These are phyloP conservation scores for Skeletonema grethae DNA, from an alignment of 108 stramenopile species.

Conservation along the genomic window DNA sequence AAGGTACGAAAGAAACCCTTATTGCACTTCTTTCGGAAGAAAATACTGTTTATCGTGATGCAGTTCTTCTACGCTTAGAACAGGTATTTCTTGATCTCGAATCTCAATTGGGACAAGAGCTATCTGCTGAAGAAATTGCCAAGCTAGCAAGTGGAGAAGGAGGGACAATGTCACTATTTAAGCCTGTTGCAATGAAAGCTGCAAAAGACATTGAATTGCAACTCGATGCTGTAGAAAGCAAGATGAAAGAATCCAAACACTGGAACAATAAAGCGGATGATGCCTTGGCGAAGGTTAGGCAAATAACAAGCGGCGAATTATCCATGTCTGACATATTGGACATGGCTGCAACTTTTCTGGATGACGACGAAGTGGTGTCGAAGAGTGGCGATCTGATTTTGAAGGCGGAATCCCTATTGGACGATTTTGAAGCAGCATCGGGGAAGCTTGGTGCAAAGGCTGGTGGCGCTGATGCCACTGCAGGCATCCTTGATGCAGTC, in stretches of 20 bases:
- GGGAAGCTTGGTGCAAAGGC: constrained; percentile 50
- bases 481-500: constrained; percentile 63
- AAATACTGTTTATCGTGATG: constrained; percentile 68
- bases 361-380: constrained; percentile 81
- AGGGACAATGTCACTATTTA: constrained; percentile 79
- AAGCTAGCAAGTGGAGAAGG: constrained; percentile 77
- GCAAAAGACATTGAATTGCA: constrained; percentile 84
- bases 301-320: constrained; percentile 77
- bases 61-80: constrained; percentile 76
- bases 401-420: constrained; percentile 74
- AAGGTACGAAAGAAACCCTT: constrained; percentile 81
- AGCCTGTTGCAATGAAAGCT: constrained; percentile 84
- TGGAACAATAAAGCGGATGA: constrained; percentile 51
- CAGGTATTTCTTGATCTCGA: constrained; percentile 71
- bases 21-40: constrained; percentile 73
- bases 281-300: constrained; percentile 70
- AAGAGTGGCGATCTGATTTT: constrained; percentile 73
- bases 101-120: constrained; percentile 68
- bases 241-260: constrained; percentile 51
- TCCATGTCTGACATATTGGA: constrained; percentile 70
- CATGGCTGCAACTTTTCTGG: constrained; percentile 73
- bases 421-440: constrained; percentile 85
- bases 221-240: constrained; percentile 73
- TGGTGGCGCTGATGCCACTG: neutral
- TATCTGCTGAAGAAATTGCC: constrained; percentile 79